Base-by-base conservation (phyloP, 768 basidiomycete genomes). In the Nidula microcarpa region DNA sequence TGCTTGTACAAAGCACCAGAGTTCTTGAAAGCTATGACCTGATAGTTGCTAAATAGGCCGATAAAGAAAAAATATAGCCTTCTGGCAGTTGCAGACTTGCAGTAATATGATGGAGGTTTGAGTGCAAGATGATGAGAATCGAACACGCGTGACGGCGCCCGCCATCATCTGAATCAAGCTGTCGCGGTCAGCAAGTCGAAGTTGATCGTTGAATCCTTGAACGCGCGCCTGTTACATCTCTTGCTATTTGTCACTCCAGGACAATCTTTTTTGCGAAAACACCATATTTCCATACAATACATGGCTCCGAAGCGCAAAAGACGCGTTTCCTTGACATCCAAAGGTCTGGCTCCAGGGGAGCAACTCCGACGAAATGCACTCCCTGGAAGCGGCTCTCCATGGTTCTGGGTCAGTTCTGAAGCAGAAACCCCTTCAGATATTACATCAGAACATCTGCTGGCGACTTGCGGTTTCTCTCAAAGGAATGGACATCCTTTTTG, bases 361-460 rank as follows among this genome's bases (percentile, higher is more conserved):
- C 74, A 74, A 18, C 76, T 89, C 59, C 85, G 84, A 59, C 80
- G 84, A 49, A 70, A 74, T 53, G 76, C 76, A 51, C 73, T 83
- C 13, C 68, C 77, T 3, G 3, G 23, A n/a, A 70, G 72, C 30
- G 69, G 69, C 41, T 74, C 79, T 33, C 69, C 79, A n/a, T 94
- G 92, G 92, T 78, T 78, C 48, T 95, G 92, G 92, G 86, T 91
- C 49, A 84, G 80, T 48, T 78, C 84, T 43, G 84, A 87, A 60
- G 85, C 84, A 48, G 68, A 68, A 14, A 68, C 77, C 50, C 62
- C 73, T 53, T 77, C 79, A 2, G 68, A 80, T n/a, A 89, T 95
- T 57, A 80, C 86, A 14, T 62, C 71, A 36, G 83, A 86, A 51
- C 89, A 94, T 62, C 74, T 78, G 46, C 68, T 85, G 43, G 72